These are phyloP conservation scores for Tetrapisispora taiwanensis DNA, from an alignment of 805 yeast genomes.

Conservation along the genomic window DNA sequence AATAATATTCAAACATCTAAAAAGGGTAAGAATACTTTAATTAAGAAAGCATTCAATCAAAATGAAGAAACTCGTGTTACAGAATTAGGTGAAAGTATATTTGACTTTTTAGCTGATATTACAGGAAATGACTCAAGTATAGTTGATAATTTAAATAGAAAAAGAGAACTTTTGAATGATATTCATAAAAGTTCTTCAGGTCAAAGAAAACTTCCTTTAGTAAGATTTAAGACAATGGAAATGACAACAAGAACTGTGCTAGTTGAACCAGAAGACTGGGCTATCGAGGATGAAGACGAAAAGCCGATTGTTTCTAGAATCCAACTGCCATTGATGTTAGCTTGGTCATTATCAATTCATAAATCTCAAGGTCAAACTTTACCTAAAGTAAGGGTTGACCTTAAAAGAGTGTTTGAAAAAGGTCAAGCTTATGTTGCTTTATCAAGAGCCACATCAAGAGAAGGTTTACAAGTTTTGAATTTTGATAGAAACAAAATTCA, in stretches of 20 bases:
- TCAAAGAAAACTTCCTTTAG: conserved; percentile 56
- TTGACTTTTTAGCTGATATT: conserved; percentile 35
- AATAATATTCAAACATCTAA: conserved; percentile 4
- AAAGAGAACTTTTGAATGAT: conserved; percentile 35
- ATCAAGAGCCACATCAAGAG: conserved; percentile 76
- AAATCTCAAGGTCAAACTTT: conserved; percentile 93
- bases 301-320: conserved; percentile 57
- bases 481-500: conserved; percentile 54
- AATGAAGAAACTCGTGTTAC: conserved; percentile 2
- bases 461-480: conserved; percentile 72
- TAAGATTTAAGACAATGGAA: conserved; percentile 62
- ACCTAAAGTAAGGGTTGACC: conserved; percentile 65
- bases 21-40: conserved; percentile 14
- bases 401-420: conserved; percentile 65
- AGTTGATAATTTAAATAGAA: conserved; percentile 34
- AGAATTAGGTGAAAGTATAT: conserved; percentile 37
- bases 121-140: conserved; percentile 21
- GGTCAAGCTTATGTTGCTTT: conserved; percentile 97
- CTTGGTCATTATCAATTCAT: conserved; percentile 95
- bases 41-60: conserved; percentile 19
- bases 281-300: conserved; percentile 63
- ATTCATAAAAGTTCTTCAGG: conserved; percentile 35
- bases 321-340: conserved; percentile 82
- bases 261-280: conserved; percentile 77
- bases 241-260: conserved; percentile 65